phyloP scores from a whole-genome alignment of 2,329 filamentous ascomycete species.

The Dactylellina leptospora region DNA sequence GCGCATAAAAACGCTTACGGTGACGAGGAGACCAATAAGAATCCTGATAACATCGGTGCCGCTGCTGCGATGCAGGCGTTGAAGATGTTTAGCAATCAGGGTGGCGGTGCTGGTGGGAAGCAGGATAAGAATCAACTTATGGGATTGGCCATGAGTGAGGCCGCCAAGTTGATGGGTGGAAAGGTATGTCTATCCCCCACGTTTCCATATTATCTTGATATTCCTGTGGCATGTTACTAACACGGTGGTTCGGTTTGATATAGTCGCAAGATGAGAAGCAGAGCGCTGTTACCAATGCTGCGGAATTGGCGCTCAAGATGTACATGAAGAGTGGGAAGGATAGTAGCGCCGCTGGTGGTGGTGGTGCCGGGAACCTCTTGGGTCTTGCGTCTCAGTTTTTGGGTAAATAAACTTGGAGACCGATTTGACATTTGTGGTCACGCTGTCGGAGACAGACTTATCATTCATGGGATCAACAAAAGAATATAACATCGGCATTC shows the following conservation, averaged over 20 bases:
- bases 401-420: no score
- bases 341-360: slow-evolving; percentile 15
- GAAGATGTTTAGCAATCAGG: slow-evolving; percentile 76
- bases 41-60: slow-evolving; percentile 69
- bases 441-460: no score
- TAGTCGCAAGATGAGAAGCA: slow-evolving; percentile 50
- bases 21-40: slow-evolving; percentile 60
- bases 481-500: no score
- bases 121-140: slow-evolving; percentile 80
- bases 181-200: slow-evolving; percentile 62
- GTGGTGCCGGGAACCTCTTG: slow-evolving; percentile 24
- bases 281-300: slow-evolving; percentile 49
- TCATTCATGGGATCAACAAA: no score
- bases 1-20: slow-evolving; percentile 79
- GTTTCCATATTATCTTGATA: not conserved
- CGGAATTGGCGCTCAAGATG: slow-evolving; percentile 54
- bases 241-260: not conserved
- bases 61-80: slow-evolving; percentile 83
- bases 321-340: slow-evolving; percentile 55
- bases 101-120: slow-evolving; percentile 61
- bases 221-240: slow-evolving; percentile 58
- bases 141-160: slow-evolving; percentile 86
- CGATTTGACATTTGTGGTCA: no score
- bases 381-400: slow-evolving; percentile 37
- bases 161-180: slow-evolving; percentile 77